A percentile compares a stretch with the other conserved stretches of the same genome.
These are phyloP conservation scores for Pyrenopolyporus hunteri DNA, from an alignment of 495 filamentous ascomycete genomes.

Conservation along the genomic window DNA sequence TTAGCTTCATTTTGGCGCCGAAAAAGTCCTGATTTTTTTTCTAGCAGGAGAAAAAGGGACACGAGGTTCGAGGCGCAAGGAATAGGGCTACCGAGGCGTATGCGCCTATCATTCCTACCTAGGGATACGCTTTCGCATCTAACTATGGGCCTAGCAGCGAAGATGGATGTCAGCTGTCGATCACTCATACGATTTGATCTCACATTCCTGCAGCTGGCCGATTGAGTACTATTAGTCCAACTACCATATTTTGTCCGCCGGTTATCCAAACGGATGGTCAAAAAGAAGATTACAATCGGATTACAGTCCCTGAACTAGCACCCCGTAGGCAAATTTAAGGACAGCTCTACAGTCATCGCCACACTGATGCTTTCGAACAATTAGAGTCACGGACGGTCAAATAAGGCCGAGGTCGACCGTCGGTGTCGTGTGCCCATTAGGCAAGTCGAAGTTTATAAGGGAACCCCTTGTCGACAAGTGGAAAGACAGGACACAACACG, in stretches of 20 bases:
- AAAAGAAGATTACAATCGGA: conserved; percentile 2
- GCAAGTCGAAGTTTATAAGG: conserved; percentile 8
- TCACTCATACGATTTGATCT: conserved; percentile 40
- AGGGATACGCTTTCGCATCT: conserved; percentile 27
- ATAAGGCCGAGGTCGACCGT: conserved; percentile 35
- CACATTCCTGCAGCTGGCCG: conserved; percentile 36
- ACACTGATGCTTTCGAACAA: conserved; percentile 2
- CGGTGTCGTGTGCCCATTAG: conserved; percentile 11
- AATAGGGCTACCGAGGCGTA: conserved; percentile 12
- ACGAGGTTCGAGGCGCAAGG: conserved; percentile 18
- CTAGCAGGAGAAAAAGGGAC: not conserved
- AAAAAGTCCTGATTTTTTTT: conserved; percentile 9
- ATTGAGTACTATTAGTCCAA: conserved; percentile 33
- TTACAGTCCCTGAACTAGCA: conserved; percentile 9
- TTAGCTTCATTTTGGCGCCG: conserved; percentile 16
- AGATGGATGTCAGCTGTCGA: conserved; percentile 37
- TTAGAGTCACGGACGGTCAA: conserved; percentile 10
- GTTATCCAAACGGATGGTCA: conserved; percentile 16
- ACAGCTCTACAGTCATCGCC: conserved; percentile 3
- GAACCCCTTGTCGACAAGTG: conserved; percentile 11
- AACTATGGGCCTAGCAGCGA: conserved; percentile 29
- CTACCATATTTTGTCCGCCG: conserved; percentile 18
- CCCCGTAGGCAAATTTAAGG: conserved; percentile 4
- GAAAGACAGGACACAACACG: conserved; percentile 7
- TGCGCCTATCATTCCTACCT: conserved; percentile 36